These are phyloP conservation scores for Pseudozyma thailandica DNA, from an alignment of 1,284 basidiomycete genomes.

Conservation along the genomic window DNA sequence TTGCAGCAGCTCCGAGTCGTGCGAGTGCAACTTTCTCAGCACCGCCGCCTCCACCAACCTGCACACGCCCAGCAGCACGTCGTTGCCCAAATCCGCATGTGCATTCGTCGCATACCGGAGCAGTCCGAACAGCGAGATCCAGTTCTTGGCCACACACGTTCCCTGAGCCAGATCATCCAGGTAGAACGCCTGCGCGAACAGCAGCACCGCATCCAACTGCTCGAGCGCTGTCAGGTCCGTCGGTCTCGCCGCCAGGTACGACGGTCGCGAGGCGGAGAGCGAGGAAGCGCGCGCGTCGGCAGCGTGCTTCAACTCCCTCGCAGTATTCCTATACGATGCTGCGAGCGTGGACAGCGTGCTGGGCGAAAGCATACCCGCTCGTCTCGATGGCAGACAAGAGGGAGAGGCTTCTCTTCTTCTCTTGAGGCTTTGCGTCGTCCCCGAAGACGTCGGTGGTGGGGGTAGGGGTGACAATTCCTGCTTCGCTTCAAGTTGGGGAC, in stretches of 20 bases:
- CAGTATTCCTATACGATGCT: conserved; percentile 39
- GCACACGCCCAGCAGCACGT: conserved; percentile 46
- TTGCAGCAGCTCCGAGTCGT: conserved; percentile 36
- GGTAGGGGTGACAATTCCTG: neutral
- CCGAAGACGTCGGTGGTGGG: neutral
- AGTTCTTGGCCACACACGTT: conserved; percentile 33
- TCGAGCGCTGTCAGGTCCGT: conserved; percentile 68
- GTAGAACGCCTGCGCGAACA: conserved; percentile 71
- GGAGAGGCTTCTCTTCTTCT: neutral
- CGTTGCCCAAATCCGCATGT: conserved; percentile 32
- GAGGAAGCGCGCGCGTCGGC: conserved; percentile 53
- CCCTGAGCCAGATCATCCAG: conserved; percentile 68
- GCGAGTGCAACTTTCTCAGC: conserved; percentile 35
- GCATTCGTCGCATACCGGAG: conserved; percentile 41
- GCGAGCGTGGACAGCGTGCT: conserved; percentile 10
- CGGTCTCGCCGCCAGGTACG: conserved; percentile 30
- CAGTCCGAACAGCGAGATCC: conserved; percentile 47
- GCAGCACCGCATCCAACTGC: conserved; percentile 71
- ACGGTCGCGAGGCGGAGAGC: conserved; percentile 11
- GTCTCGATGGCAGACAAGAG: too few species aligned
- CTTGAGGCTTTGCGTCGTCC: neutral
- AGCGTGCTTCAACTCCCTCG: conserved; percentile 65
- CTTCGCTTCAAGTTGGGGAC: conserved; percentile 9
- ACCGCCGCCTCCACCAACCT: conserved; percentile 46
- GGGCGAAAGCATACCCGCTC: conserved; percentile 2